Evolutionary conservation across 2,329 filamentous ascomycete species (phyloP).

Genomic region (Emmonsiellopsis sp.): DNA sequence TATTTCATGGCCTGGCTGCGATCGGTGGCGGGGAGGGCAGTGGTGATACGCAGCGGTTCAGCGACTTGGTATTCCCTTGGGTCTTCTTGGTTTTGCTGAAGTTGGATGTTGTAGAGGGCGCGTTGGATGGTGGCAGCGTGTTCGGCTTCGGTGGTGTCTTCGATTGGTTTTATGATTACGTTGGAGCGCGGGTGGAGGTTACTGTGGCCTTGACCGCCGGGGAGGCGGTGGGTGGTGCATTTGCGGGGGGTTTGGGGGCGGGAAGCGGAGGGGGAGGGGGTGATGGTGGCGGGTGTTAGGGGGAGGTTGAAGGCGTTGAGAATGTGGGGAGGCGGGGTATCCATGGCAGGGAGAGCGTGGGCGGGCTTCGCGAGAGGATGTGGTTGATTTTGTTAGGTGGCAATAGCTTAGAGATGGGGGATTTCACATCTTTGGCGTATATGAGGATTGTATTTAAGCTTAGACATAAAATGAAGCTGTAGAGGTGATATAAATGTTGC

Average conservation of each 20-base stretch:
- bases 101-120: background rate
- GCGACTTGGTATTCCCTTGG: conserved; percentile 4
- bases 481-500: too few relatives aligned
- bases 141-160: conserved; percentile 3
- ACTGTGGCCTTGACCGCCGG: conserved; percentile 6
- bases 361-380: background rate
- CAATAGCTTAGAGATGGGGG: too few relatives aligned
- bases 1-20: background rate
- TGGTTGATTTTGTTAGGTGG: background rate
- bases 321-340: background rate
- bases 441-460: too few relatives aligned
- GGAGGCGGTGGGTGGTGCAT: conserved; percentile 1
- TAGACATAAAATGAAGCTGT: too few relatives aligned
- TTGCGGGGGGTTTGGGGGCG: background rate
- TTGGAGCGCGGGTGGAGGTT: background rate
- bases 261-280: background rate
- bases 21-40: background rate
- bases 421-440: too few relatives aligned
- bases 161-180: conserved; percentile 4
- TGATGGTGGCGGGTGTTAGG: background rate
- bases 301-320: conserved; percentile 1
- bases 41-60: background rate
- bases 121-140: conserved; percentile 1
- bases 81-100: background rate
- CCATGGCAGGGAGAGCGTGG: background rate